Percentiles rank a stretch among this genome's conserved stretches.
These are phyloP conservation scores for Lipomyces mesembrius DNA, from an alignment of 805 yeast species.

Conservation along the genomic window DNA sequence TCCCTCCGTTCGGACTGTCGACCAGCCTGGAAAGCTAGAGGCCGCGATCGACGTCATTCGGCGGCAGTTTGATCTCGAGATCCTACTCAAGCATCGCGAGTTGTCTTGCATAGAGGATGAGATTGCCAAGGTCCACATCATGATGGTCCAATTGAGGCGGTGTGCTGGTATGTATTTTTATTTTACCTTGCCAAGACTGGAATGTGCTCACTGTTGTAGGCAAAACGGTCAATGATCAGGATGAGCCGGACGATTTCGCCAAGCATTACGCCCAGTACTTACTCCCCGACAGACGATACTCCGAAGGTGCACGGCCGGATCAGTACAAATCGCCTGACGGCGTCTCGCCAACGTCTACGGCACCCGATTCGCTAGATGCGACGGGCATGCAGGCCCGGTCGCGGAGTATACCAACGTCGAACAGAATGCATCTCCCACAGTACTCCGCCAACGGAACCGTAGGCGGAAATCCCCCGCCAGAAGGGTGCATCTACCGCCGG, in stretches of 20 bases:
- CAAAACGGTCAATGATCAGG: slow-evolving; percentile 16
- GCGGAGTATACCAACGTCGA: slow-evolving; percentile 14
- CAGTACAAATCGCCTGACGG: background rate
- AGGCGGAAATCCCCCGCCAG: slow-evolving; percentile 30
- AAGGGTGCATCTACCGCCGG: slow-evolving; percentile 39
- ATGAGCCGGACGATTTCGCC: slow-evolving; percentile 38
- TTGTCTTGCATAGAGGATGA: slow-evolving; percentile 45
- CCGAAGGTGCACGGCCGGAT: slow-evolving; percentile 1
- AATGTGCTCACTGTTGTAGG: slow-evolving; percentile 1
- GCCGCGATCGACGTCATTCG: slow-evolving; percentile 31
- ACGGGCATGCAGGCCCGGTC: slow-evolving; percentile 6
- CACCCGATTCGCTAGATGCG: background rate
- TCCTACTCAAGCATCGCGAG: slow-evolving; percentile 47
- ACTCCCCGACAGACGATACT: slow-evolving; percentile 32
- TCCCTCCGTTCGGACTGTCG: slow-evolving; percentile 7
- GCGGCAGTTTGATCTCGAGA: slow-evolving; percentile 47
- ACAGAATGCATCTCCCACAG: slow-evolving; percentile 24
- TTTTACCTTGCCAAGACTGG: background rate
- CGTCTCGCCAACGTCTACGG: background rate
- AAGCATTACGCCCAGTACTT: slow-evolving; percentile 41
- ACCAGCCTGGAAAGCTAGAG: slow-evolving; percentile 2
- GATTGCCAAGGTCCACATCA: slow-evolving; percentile 44
- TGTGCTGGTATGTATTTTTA: slow-evolving; percentile 28
- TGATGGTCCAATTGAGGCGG: slow-evolving; percentile 45
- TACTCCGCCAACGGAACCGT: slow-evolving; percentile 22